Conservation (phyloP, 2,329 filamentous ascomycete genomes). For the Rhinocladiella similis region DNA sequence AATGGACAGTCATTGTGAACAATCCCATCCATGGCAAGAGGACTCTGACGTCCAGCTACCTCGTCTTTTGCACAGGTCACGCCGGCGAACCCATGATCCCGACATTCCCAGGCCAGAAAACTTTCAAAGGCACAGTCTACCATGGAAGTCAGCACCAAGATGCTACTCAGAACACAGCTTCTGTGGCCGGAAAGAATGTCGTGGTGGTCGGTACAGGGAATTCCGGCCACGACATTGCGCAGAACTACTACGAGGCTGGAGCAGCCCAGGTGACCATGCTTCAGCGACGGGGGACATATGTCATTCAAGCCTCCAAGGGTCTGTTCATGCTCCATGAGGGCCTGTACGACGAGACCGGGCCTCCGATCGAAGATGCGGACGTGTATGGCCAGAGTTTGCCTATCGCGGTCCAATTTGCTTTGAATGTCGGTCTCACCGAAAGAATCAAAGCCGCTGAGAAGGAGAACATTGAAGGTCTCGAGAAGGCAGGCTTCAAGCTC, state of each 20-base stretch:
- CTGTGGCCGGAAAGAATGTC: constrained; percentile 39
- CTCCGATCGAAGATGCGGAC: constrained; percentile 52
- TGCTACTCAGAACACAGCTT: constrained; percentile 38
- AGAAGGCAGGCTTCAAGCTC: constrained; percentile 48
- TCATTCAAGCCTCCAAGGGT: constrained; percentile 1
- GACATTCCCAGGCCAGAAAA: constrained; percentile 39
- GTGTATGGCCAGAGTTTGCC: constrained; percentile 49
- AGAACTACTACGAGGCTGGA: constrained; percentile 52
- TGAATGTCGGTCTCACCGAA: constrained; percentile 45
- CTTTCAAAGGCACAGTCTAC: constrained; percentile 43
- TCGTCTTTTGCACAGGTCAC: constrained; percentile 52
- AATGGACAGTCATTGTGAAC: constrained; percentile 40
- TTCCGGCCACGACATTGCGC: constrained; percentile 42
- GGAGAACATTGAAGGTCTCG: constrained; percentile 50
- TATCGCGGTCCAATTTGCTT: constrained; percentile 47
- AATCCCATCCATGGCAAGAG: constrained; percentile 19
- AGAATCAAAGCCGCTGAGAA: constrained; percentile 36
- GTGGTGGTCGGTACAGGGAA: constrained; percentile 53
- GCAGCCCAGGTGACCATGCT: constrained; percentile 53
- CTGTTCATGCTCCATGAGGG: constrained; percentile 54
- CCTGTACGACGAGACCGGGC: constrained; percentile 43
- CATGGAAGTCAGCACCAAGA: constrained; percentile 40
- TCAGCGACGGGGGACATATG: constrained; percentile 37
- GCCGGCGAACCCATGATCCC: constrained; percentile 43
- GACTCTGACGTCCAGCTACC: constrained; percentile 41